Evolutionary conservation across 2,329 filamentous ascomycete genomes (phyloP).

Genomic region (Monilinia fructicola): DNA sequence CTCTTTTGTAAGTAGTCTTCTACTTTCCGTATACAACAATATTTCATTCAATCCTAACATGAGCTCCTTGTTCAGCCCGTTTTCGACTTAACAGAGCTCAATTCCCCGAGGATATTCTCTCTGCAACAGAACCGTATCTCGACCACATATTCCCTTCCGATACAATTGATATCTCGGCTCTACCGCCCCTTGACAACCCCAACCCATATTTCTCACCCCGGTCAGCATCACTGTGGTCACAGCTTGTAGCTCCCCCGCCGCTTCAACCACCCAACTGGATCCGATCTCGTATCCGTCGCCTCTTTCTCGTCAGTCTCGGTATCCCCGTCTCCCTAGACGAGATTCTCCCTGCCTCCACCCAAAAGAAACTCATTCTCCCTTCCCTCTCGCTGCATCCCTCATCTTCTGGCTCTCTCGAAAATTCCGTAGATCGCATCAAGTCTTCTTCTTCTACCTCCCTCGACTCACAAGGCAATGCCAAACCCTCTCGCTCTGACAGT

Average conservation of each 20-base stretch:
- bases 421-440: conserved; percentile 37
- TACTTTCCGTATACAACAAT: conserved; percentile 29
- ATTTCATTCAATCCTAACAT: conserved; percentile 23
- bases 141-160: conserved; percentile 63
- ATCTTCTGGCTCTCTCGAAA: conserved; percentile 51
- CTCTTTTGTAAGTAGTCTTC: conserved; percentile 47
- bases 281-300: conserved; percentile 85
- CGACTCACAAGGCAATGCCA: conserved; percentile 54
- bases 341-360: conserved; percentile 93
- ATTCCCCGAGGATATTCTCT: conserved; percentile 58
- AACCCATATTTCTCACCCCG: conserved; percentile 78
- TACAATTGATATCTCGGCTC: conserved; percentile 51
- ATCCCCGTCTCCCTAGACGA: conserved; percentile 97
- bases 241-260: conserved; percentile 90
- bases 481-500: conserved; percentile 46
- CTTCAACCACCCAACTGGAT: conserved; percentile 98
- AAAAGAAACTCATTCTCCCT: conserved; percentile 94
- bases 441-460: conserved; percentile 56
- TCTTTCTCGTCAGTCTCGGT: conserved; percentile 93
- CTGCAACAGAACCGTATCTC: conserved; percentile 65
- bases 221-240: conserved; percentile 90
- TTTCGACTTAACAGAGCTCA: conserved; percentile 64
- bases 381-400: conserved; percentile 60
- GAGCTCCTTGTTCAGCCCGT: conserved; percentile 53
- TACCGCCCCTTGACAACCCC: conserved; percentile 46